These are phyloP conservation scores for Dendrocalamus sinicus DNA, from an alignment of 176 grass and related monocot species.

Conservation along the genomic window DNA sequence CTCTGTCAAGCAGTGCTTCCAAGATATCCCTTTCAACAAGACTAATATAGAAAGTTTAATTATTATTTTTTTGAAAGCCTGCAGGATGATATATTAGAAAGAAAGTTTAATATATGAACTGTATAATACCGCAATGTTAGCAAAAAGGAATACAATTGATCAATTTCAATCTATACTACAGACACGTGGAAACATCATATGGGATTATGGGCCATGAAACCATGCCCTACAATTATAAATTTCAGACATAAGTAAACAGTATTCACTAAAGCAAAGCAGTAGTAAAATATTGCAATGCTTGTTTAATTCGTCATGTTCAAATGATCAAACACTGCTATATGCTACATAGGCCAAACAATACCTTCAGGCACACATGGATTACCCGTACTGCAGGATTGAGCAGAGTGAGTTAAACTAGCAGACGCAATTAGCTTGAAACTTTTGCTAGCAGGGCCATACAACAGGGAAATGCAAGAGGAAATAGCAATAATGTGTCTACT, in stretches of 20 bases:
- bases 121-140: neutral
- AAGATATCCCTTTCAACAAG: neutral
- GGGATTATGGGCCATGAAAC: neutral
- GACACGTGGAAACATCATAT: neutral
- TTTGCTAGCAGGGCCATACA: neutral
- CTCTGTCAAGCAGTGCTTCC: neutral
- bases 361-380: neutral
- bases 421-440: neutral
- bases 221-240: neutral
- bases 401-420: neutral
- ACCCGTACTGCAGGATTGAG: neutral
- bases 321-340: too few species aligned
- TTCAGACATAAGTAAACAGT: neutral
- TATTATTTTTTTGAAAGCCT: too few species aligned
- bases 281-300: neutral
- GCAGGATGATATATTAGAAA: neutral
- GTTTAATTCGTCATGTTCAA: too few species aligned
- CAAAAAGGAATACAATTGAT: neutral
- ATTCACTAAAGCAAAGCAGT: neutral
- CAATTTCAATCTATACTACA: neutral
- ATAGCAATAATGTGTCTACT: conserved; percentile 4
- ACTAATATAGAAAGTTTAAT: neutral
- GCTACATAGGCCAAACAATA: too few species aligned
- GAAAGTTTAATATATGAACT: neutral
- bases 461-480: conserved; percentile 10